Base-by-base conservation (phyloP, 2,329 filamentous ascomycete species). In the Aureobasidium sp. region DNA sequence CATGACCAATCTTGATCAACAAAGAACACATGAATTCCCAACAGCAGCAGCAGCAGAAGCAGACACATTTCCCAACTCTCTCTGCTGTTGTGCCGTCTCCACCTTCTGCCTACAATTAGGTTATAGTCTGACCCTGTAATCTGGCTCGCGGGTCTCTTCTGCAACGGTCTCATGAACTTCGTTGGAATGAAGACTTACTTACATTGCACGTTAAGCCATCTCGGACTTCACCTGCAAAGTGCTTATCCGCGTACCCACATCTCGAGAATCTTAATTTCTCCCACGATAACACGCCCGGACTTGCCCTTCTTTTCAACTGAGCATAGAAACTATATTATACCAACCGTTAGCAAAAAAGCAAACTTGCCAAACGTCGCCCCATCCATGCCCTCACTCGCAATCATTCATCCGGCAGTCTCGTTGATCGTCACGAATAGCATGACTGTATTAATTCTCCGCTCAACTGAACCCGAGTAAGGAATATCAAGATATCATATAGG, bases 161-260 rank as follows among this genome's bases (percentile, higher is more conserved):
- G 15, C 43, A 59, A 59, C 55, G 55, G 43, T 59, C 55, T 39
- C 55, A 48, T 48, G 44, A 15, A 34, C n/a, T 15, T 15, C 39
- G n/a, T 44, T 46, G 53, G 53, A 57, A 57, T 46, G 36, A 43
- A 55, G 17, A 55, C 17, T 37, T 37, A 32, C 34, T 32, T 48
- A 27, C 39, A 57, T 46, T 46, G 53, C 53, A 57, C 53, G 53
- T 57, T 57, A 15, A n/a, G 53, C 53, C 53, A 24, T 44, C 8
- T 34, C 39, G 53, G 27, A 15, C 29, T 44, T 46, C 9, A 36
- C 41, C 53, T 59, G 55, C 55, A 48, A 27, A 8, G 10, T 29
- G 29, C 24, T 36, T 8, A 10, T 36, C 17, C 48, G 26, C 32
- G 6, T 34, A 10, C 24, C 50, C 41, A 39, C 43, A 43, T n/a